phyloP scores from a whole-genome alignment of 768 basidiomycete species.

The Holtermannia corniformis region DNA sequence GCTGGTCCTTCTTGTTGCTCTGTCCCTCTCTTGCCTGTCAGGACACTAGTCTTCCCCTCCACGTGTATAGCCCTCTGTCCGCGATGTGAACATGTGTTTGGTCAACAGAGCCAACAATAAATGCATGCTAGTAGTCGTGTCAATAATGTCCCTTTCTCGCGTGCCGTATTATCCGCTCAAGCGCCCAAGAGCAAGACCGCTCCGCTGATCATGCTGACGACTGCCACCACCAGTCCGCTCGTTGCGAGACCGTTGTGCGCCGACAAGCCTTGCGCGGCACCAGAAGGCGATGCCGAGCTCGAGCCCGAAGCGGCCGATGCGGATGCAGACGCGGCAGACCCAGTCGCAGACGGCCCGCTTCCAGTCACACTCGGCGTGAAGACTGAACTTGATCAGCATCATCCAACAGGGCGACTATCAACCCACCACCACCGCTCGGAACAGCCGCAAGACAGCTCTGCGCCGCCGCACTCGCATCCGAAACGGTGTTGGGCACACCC shows the following conservation, averaged over 20 bases:
- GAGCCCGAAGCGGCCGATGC: neutral
- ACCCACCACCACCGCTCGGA: constrained; percentile 22
- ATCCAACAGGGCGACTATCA: neutral
- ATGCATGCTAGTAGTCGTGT: too few species aligned
- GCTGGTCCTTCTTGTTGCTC: neutral
- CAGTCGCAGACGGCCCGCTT: neutral
- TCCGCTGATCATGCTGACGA: too few species aligned
- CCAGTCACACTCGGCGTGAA: neutral
- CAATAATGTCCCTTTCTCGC: too few species aligned
- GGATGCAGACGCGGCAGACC: neutral
- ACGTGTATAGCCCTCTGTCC: neutral
- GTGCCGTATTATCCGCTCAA: too few species aligned
- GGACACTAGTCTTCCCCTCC: neutral
- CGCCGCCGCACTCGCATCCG: constrained; percentile 36
- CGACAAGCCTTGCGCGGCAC: too few species aligned
- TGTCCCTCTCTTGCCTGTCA: neutral
- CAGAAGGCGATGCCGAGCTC: neutral
- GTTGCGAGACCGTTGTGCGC: too few species aligned
- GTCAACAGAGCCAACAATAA: too few species aligned
- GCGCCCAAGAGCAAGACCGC: too few species aligned
- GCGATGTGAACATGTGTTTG: too few species aligned
- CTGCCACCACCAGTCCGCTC: too few species aligned
- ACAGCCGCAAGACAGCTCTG: constrained; percentile 28
- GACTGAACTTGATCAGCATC: neutral
- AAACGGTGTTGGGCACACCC: constrained; percentile 32